Evolutionary conservation across 163 green algal genomes (phyloP), one percentile per base, ranked within the genome.

Genomic region (Scenedesmus sp.): DNA sequence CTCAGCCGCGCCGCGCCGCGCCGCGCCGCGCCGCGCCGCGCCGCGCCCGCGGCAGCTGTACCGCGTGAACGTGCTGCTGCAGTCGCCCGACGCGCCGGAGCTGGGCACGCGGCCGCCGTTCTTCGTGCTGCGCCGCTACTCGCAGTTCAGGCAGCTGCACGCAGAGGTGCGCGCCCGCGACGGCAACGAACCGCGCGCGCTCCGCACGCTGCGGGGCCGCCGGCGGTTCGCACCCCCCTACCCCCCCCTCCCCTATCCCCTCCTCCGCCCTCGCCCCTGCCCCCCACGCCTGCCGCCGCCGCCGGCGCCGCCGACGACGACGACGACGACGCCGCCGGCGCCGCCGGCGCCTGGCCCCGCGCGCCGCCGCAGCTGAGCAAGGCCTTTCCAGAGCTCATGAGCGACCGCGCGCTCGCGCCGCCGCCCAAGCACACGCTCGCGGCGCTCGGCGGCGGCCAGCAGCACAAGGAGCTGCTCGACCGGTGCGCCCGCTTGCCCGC

Each of bases 61-160:
- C 80, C 82, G 87, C 0, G 80, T 91, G 7, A 91, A 91, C 48
- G 80, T 91, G 3, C 75, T 91, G 9, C 45, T 89, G 26, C 84
- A 89, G 33, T 39, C 70, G 26, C 39, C 58, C 54, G 48, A 80
- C 29, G 44, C 48, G 10, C 50, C 58, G n/a, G 56, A 84, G 39
- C 18, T 45, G 63, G 24, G 60, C 24, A n/a, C 44, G 18, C 54
- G 57, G 51, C 75, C 87, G 0, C 84, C 84, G 1, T 89, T 90
- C 74, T 91, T 91, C 24, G 87, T 91, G 50, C 81, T 91, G 69
- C 78, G 87, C 15, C 44, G 87, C 2, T 91, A 89, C 75, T 86
- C 60, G 47, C 84, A 91, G 51, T 91, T 91, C 75, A 66, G 87
- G 28, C 65, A 85, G 28, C 74, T 91, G 4, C 42, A 72, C 20